Evolutionary conservation across 257 asterid species (phyloP).

Genomic region (Avicennia marina): DNA sequence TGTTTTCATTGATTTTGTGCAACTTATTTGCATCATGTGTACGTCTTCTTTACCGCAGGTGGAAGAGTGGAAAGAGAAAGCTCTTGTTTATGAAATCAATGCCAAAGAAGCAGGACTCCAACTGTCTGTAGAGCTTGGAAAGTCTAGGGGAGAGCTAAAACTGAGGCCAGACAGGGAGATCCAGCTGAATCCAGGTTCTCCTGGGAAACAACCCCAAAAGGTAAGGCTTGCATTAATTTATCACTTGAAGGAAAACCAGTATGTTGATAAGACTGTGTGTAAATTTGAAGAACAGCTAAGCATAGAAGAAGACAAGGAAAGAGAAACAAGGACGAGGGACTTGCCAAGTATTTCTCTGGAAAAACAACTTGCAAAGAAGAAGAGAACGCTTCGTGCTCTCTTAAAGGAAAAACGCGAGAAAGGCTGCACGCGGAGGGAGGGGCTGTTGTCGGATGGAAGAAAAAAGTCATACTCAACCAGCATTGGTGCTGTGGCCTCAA

Average conservation of each 20-base stretch:
- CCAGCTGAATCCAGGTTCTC: constrained; percentile 13
- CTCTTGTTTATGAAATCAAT: constrained; percentile 43
- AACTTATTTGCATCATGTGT: not conserved
- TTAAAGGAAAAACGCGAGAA: constrained; percentile 29
- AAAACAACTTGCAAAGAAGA: constrained; percentile 75
- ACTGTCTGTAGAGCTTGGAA: constrained; percentile 28
- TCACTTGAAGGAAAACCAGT: constrained; percentile 21
- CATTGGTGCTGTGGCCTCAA: constrained; percentile 15
- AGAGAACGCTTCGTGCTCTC: constrained; percentile 32
- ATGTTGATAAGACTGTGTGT: constrained; percentile 6
- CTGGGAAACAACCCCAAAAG: constrained; percentile 33
- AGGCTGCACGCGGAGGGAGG: constrained; percentile 13
- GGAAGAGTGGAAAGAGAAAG: constrained; percentile 67
- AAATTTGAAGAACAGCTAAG: constrained; percentile 7
- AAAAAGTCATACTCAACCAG: constrained; percentile 17
- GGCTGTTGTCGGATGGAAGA: constrained; percentile 19
- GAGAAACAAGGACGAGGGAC: constrained; percentile 8
- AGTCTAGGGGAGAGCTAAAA: constrained; percentile 15
- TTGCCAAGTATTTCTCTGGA: constrained; percentile 52
- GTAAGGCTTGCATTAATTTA: constrained; percentile 21
- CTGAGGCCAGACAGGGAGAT: constrained; percentile 2
- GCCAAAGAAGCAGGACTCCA: constrained; percentile 36
- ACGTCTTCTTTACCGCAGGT: constrained; percentile 41
- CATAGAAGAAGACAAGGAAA: constrained; percentile 13
- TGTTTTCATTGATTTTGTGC: not conserved